Evolutionary conservation across 1,284 basidiomycete genomes (phyloP).

Genomic region (Leccinum fuscescens): DNA sequence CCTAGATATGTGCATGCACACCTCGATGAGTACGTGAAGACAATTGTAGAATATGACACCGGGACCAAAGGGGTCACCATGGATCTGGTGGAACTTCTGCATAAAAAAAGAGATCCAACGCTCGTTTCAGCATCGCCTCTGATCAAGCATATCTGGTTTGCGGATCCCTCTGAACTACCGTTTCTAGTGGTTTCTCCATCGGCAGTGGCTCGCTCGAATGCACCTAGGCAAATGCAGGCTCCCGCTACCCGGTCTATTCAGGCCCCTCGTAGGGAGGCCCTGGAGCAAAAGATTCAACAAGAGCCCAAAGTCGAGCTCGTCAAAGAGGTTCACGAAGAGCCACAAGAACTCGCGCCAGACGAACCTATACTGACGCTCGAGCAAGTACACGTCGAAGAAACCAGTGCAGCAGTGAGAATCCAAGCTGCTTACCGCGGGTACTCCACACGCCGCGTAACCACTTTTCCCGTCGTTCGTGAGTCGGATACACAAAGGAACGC

Average conservation of each 20-base stretch:
- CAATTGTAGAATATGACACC: conserved; percentile 16
- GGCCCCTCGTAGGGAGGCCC: background rate
- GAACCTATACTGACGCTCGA: conserved; percentile 11
- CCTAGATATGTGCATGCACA: conserved; percentile 16
- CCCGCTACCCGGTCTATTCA: conserved; percentile 12
- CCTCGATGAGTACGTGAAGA: conserved; percentile 15
- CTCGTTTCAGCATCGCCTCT: conserved; percentile 3
- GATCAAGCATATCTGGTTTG: conserved; percentile 18
- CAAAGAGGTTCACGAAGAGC: conserved; percentile 19
- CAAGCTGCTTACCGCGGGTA: too few species aligned
- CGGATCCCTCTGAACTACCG: conserved; percentile 20
- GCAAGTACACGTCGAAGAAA: conserved; percentile 23
- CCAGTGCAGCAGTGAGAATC: conserved; percentile 8
- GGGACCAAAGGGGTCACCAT: conserved; percentile 5
- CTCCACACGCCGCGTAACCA: too few species aligned
- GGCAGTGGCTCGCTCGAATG: conserved; percentile 15
- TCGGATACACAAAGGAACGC: conserved; percentile 24
- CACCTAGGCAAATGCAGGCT: conserved; percentile 1
- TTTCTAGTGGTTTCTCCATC: conserved; percentile 16
- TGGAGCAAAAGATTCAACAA: background rate
- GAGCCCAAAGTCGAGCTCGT: conserved; percentile 10
- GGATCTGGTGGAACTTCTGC: conserved; percentile 26
- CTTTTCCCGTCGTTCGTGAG: conserved; percentile 27
- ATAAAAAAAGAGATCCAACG: conserved; percentile 5
- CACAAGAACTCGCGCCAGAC: conserved; percentile 7